phyloP scores from a whole-genome alignment of 192 early-diverging fungal species.

The Gamsiella multidivaricata region DNA sequence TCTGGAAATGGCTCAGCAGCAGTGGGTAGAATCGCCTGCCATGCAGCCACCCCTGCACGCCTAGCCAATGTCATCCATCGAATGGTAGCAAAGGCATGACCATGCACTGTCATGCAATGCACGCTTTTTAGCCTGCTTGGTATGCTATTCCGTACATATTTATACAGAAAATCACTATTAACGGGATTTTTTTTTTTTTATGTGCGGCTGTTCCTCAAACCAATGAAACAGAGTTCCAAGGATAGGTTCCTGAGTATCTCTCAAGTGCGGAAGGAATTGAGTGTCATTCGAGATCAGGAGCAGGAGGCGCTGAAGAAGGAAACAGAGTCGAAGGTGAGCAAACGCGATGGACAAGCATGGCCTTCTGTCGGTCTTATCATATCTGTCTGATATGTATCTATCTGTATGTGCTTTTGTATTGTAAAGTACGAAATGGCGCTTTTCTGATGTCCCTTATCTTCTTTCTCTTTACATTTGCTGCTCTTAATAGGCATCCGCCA shows the following conservation, averaged over 20 bases:
- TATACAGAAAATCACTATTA: neutral
- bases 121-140: too few species aligned
- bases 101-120: too few species aligned
- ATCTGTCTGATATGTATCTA: too few species aligned
- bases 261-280: conserved; percentile 40
- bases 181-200: neutral
- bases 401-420: too few species aligned
- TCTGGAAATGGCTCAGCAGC: conserved; percentile 2
- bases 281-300: conserved; percentile 33
- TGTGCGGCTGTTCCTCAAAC: neutral
- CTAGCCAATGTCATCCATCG: conserved; percentile 40
- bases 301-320: conserved; percentile 40
- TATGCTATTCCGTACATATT: too few species aligned
- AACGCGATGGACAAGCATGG: too few species aligned
- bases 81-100: conserved; percentile 49
- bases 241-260: conserved; percentile 46
- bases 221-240: conserved; percentile 22
- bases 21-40: neutral
- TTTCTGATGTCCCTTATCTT: neutral
- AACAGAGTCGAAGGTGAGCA: conserved; percentile 23
- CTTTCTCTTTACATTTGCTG: neutral
- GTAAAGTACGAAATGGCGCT: too few species aligned
- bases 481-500: neutral
- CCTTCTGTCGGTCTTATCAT: too few species aligned
- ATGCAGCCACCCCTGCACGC: conserved; percentile 5